Base-by-base conservation (phyloP, 2,329 filamentous ascomycete genomes). In the Drechmeria coniospora region DNA sequence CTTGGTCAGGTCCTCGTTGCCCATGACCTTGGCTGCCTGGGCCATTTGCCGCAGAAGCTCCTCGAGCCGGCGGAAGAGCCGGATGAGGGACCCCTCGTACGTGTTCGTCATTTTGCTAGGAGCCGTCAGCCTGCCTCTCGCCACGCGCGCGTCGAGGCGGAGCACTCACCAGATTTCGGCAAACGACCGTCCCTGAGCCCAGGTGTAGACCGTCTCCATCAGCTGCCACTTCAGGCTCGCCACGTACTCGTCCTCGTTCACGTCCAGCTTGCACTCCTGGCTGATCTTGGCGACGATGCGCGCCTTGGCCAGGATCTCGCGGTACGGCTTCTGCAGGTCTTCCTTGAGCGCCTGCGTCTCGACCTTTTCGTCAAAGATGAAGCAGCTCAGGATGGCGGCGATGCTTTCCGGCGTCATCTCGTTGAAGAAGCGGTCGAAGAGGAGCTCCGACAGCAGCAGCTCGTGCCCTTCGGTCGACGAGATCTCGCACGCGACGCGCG, bases 351-450 rank as follows among this genome's bases (percentile, higher is more conserved):
- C 67, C 3, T 72, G 61, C 9, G 86, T 74, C 42, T 87, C 79
- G 26, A 81, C 75, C 63, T 92, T 93, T 57, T 98, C 90, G 47
- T 98, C 92, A 41, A 95, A 94, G 38, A 98, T 90, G 57, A 98
- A 95, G 46, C 82, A 86, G 43, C 82, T 92, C 33, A 98, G 65
- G 5, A 86, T 73, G 0, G 87, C 71, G 1, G 90, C 90, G 42
- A 78, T 81, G 39, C 87, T 69, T 51, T 95, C 87, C 0, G 90
- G 84, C 0, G 75, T 75, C 23, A 95, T 61, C 47, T 94, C 86
- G 49, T 95, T 98, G 68, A 98, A 98, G 65, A 94, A 95, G 21
- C 86, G 74, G 52, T 95, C 92, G 55, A 98, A 95, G 1, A 98
- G 68, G 16, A 98, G 65, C 53, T 98, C 90, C 9, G 81, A 84